phyloP scores from a whole-genome alignment of 768 basidiomycete genomes.

The Clitopilus passeckerianus region DNA sequence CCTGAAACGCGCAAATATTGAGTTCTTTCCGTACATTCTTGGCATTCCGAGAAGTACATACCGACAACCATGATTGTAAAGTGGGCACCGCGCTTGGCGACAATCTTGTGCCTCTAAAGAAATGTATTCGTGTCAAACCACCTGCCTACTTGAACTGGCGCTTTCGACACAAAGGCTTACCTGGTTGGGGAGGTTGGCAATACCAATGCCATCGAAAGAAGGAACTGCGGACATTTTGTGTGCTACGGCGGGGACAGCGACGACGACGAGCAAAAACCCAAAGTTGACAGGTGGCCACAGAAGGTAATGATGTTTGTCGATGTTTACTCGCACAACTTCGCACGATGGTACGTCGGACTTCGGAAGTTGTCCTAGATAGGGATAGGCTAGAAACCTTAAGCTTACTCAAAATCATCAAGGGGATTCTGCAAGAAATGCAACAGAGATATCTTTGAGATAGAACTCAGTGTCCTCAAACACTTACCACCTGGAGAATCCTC shows the following conservation, averaged over 20 bases:
- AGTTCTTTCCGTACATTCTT: neutral
- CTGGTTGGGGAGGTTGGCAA: slow-evolving; percentile 98
- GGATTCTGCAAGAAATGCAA: too few species aligned
- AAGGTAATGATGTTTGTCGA: neutral
- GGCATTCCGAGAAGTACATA: slow-evolving; percentile 3
- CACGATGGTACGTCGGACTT: neutral
- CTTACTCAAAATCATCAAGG: too few species aligned
- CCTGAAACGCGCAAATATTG: slow-evolving; percentile 36
- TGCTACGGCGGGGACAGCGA: slow-evolving; percentile 19
- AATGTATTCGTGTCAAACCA: slow-evolving; percentile 21
- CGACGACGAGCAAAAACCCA: slow-evolving; percentile 12
- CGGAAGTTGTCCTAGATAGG: neutral
- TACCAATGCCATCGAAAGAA: slow-evolving; percentile 78
- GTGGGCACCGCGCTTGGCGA: slow-evolving; percentile 94
- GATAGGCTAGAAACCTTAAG: too few species aligned
- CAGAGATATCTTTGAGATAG: too few species aligned
- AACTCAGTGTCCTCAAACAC: too few species aligned
- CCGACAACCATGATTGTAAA: slow-evolving; percentile 99
- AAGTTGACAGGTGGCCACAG: neutral
- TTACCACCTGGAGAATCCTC: too few species aligned
- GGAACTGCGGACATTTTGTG: slow-evolving; percentile 41
- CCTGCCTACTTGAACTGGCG: neutral
- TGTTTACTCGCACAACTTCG: neutral
- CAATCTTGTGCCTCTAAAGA: slow-evolving; percentile 93
- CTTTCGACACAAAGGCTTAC: slow-evolving; percentile 34